Conservation (phyloP, 345 rosid species). For the Iberis pinnata region DNA sequence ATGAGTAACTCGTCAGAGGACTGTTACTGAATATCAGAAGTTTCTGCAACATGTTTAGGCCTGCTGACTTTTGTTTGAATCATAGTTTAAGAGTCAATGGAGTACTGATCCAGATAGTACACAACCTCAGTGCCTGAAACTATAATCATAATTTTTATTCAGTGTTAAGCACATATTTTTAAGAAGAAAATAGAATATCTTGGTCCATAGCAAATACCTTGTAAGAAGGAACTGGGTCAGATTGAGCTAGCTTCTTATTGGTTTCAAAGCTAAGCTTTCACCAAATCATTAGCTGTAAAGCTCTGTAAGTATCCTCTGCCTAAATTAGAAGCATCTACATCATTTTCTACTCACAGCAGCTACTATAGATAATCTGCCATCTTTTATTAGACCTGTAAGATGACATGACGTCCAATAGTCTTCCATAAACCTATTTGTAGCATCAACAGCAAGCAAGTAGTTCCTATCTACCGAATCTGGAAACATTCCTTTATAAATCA, state of each 20-base stretch:
- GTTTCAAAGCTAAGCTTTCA: conserved; percentile 17
- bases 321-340: conserved; percentile 6
- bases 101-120: neutral
- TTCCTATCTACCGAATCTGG: conserved; percentile 48
- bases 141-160: neutral
- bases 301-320: conserved; percentile 3
- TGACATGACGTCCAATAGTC: conserved; percentile 45
- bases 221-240: conserved; percentile 9
- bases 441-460: conserved; percentile 38
- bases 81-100: neutral
- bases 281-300: conserved; percentile 9
- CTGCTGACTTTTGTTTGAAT: neutral
- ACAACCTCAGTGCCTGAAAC: neutral
- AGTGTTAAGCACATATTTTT: neutral
- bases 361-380: conserved; percentile 37
- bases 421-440: conserved; percentile 42
- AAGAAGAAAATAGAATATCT: neutral
- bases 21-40: conserved; percentile 1
- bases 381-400: conserved; percentile 40
- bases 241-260: conserved; percentile 8
- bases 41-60: neutral
- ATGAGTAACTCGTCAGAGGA: neutral
- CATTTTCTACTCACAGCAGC: conserved; percentile 22
- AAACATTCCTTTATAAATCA: conserved; percentile 47
- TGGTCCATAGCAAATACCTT: conserved; percentile 17